A percentile compares a stretch with the other conserved stretches of the same genome.
These are phyloP conservation scores for Sarocladiaceae sp. DNA, from an alignment of 2,329 filamentous ascomycete species.

Conservation along the genomic window DNA sequence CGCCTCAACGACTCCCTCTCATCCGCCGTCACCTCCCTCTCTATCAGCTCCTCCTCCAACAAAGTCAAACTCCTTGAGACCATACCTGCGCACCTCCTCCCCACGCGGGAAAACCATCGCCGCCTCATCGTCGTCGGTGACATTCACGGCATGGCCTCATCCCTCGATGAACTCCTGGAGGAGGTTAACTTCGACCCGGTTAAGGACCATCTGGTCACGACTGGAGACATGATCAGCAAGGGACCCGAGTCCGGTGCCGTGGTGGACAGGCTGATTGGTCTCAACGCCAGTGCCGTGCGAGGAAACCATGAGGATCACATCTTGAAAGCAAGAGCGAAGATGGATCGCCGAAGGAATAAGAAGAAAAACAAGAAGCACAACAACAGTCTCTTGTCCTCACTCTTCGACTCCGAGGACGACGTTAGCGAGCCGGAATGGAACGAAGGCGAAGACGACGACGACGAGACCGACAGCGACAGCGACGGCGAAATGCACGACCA, in stretches of 20 bases:
- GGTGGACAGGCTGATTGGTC: conserved; percentile 63
- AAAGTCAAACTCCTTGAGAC: conserved; percentile 18
- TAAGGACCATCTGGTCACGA: conserved; percentile 66
- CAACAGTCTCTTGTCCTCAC: conserved; percentile 5
- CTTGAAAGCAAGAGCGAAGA: conserved; percentile 46
- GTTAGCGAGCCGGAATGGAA: background rate
- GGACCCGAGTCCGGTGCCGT: conserved; percentile 78
- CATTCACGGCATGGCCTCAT: conserved; percentile 77
- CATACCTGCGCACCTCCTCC: conserved; percentile 24
- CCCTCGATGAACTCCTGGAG: conserved; percentile 59
- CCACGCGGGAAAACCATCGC: conserved; percentile 34
- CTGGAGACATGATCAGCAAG: conserved; percentile 78
- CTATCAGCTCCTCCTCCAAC: background rate
- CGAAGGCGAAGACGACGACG: conserved; percentile 15
- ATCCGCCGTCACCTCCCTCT: background rate
- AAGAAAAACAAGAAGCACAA: conserved; percentile 9
- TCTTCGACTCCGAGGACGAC: conserved; percentile 13
- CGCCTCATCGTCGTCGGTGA: conserved; percentile 81
- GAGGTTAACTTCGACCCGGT: conserved; percentile 54
- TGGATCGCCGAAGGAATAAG: conserved; percentile 4
- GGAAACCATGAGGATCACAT: conserved; percentile 91
- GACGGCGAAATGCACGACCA: conserved; percentile 25
- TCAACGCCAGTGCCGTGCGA: conserved; percentile 74
- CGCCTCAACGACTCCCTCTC: conserved; percentile 15
- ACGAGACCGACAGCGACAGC: conserved; percentile 16